Conservation (phyloP, 306 rosid species). For the Lithocarpus polystachyus region DNA sequence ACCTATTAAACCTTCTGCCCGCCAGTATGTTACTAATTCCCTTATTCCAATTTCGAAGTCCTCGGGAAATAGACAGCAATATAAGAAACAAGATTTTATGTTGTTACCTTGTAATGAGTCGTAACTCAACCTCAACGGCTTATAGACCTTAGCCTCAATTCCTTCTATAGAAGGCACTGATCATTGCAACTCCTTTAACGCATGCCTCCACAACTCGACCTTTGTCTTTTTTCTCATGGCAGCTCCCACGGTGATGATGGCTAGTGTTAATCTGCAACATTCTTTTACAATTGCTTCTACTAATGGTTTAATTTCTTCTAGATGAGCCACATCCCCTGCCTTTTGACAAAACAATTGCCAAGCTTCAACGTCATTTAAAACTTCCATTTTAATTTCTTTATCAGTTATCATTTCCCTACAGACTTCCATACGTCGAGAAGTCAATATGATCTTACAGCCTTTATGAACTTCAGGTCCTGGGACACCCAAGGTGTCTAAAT, state of each 20-base stretch:
- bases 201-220: slow-evolving; percentile 15
- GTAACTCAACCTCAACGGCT: slow-evolving; percentile 4
- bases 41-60: too few species aligned
- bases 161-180: not conserved
- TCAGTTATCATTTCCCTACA: slow-evolving; percentile 13
- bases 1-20: too few species aligned
- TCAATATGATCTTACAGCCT: slow-evolving; percentile 12
- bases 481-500: slow-evolving; percentile 1
- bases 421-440: not conserved
- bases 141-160: slow-evolving; percentile 2
- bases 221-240: slow-evolving; percentile 12
- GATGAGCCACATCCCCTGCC: slow-evolving; percentile 14
- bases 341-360: slow-evolving; percentile 1
- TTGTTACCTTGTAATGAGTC: slow-evolving; percentile 12
- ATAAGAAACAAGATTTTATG: slow-evolving; percentile 13
- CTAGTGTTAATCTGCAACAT: not conserved
- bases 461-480: slow-evolving; percentile 8
- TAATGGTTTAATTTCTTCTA: not conserved
- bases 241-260: slow-evolving; percentile 4
- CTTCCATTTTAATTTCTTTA: slow-evolving; percentile 1
- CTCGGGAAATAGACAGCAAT: slow-evolving; percentile 22
- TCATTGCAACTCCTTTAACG: not conserved
- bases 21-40: too few species aligned
- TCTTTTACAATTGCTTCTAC: too few species aligned
- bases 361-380: not conserved